Conservation (phyloP, 495 filamentous ascomycete genomes). For the Beverwykella pulmonaria region DNA sequence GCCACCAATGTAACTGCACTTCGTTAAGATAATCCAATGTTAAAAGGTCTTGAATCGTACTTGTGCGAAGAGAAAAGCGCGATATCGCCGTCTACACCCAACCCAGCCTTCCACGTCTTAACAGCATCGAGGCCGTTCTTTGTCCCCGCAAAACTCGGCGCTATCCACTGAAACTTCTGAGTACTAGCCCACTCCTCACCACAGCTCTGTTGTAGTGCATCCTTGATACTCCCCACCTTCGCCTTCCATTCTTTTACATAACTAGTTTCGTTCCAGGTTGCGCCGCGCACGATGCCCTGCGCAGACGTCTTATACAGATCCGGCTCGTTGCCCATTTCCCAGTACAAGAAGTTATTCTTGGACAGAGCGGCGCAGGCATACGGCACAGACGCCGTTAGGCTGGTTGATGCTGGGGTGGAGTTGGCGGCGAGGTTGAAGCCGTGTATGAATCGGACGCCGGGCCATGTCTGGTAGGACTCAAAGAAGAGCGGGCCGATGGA, state of each 20-base stretch:
- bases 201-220: slow-evolving; percentile 54
- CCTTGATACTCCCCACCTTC: slow-evolving; percentile 55
- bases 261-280: slow-evolving; percentile 58
- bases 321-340: slow-evolving; percentile 71
- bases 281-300: slow-evolving; percentile 57
- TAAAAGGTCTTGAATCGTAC: slow-evolving; percentile 45
- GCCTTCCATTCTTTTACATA: slow-evolving; percentile 67
- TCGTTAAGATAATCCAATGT: slow-evolving; percentile 9
- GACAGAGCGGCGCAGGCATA: slow-evolving; percentile 66
- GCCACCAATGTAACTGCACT: slow-evolving; percentile 64
- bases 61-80: slow-evolving; percentile 65
- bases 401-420: slow-evolving; percentile 54
- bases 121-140: slow-evolving; percentile 57
- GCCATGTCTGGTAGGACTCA: slow-evolving; percentile 65
- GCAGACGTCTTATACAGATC: slow-evolving; percentile 62
- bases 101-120: slow-evolving; percentile 55
- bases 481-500: slow-evolving; percentile 66
- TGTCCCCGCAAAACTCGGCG: slow-evolving; percentile 64
- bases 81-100: slow-evolving; percentile 56
- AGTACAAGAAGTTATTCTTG: slow-evolving; percentile 55
- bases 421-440: slow-evolving; percentile 68
- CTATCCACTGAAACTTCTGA: slow-evolving; percentile 55
- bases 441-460: slow-evolving; percentile 59
- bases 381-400: slow-evolving; percentile 57
- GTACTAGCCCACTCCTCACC: slow-evolving; percentile 52